Base-by-base conservation (phyloP, 768 basidiomycete genomes). In the Auricularia heimuer region DNA sequence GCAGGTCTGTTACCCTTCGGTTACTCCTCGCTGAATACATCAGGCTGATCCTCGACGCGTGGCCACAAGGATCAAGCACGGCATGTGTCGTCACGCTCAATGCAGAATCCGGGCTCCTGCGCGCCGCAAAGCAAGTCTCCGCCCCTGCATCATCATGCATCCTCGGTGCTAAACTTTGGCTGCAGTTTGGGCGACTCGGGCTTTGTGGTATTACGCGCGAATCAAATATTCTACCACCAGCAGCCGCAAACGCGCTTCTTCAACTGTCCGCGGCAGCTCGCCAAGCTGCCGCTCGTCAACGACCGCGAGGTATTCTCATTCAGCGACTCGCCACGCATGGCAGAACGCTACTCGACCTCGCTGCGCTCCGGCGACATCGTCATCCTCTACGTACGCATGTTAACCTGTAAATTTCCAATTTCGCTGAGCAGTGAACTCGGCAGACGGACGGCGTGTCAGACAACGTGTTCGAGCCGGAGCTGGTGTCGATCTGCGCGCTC, bases 61-160 rank as follows among this genome's bases (percentile, higher is more conserved):
- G 45, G 78, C 80, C 36, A 62, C 16, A 47, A 93, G 91, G 91
- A 64, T 92, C 92, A 11, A 93, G 92, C 72, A 94, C 92, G 0
- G 90, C 89, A 39, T 90, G 89, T 70, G 74, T 60, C 29, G 29
- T 60, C 44, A 89, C 82, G 63, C 73, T 93, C 64, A 92, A 92
- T 70, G 81, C 88, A 8, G 82, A 87, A 18, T 88, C 87, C 2
- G 90, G 90, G 16, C 67, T 87, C 54, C 77, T 93, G 65, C 87
- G 88, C 62, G 84, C 89, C 29, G 88, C 89, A 65, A 92, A 90
- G 90, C 91, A 71, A 69, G 83, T 77, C 61, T 24, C 60, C 29
- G 39, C 39, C 39, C 39, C 12, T 42, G 39, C 18, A 12, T 93
- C 67, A 72, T 64, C 18, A 47, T 58, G 37, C 21, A 34, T 56